These are phyloP conservation scores for Tricharina praecox DNA, from an alignment of 495 filamentous ascomycete genomes.

Conservation along the genomic window DNA sequence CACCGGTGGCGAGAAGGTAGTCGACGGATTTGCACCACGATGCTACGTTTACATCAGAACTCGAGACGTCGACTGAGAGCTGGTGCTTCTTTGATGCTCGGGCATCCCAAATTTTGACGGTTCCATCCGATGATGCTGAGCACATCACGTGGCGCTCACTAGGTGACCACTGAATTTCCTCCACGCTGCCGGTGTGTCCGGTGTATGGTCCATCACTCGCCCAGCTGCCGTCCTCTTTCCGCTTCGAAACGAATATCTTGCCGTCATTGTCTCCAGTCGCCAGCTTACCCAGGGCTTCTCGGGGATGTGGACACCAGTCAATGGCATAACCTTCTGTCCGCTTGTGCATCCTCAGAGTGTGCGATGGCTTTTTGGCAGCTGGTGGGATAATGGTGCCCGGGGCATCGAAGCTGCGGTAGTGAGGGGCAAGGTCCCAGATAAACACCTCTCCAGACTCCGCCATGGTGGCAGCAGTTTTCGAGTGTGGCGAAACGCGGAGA, in stretches of 20 bases:
- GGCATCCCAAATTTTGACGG: slow-evolving; percentile 87
- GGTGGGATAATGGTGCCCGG: slow-evolving; percentile 66
- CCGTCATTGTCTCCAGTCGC: slow-evolving; percentile 84
- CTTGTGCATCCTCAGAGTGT: slow-evolving; percentile 66
- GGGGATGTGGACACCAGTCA: slow-evolving; percentile 76
- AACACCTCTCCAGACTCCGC: slow-evolving; percentile 71
- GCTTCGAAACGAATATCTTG: slow-evolving; percentile 68
- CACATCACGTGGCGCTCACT: slow-evolving; percentile 83
- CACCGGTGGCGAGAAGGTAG: slow-evolving; percentile 79
- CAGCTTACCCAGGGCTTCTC: slow-evolving; percentile 57
- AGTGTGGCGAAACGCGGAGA: slow-evolving; percentile 52
- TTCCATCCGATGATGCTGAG: slow-evolving; percentile 81
- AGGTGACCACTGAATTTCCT: slow-evolving; percentile 93
- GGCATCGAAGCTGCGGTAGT: slow-evolving; percentile 71
- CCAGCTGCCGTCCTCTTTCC: slow-evolving; percentile 73
- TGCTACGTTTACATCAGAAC: slow-evolving; percentile 84
- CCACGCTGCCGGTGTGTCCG: slow-evolving; percentile 69
- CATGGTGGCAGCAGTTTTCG: slow-evolving; percentile 77
- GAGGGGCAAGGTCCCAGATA: slow-evolving; percentile 82
- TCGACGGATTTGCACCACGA: slow-evolving; percentile 76
- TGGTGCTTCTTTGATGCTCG: slow-evolving; percentile 78
- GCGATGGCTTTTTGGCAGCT: slow-evolving; percentile 67
- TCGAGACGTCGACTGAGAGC: slow-evolving; percentile 66
- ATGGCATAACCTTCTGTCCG: slow-evolving; percentile 85
- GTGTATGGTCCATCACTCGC: slow-evolving; percentile 63